Base-by-base conservation (phyloP, 1,284 basidiomycete species). In the Ceratobasidium sp. region DNA sequence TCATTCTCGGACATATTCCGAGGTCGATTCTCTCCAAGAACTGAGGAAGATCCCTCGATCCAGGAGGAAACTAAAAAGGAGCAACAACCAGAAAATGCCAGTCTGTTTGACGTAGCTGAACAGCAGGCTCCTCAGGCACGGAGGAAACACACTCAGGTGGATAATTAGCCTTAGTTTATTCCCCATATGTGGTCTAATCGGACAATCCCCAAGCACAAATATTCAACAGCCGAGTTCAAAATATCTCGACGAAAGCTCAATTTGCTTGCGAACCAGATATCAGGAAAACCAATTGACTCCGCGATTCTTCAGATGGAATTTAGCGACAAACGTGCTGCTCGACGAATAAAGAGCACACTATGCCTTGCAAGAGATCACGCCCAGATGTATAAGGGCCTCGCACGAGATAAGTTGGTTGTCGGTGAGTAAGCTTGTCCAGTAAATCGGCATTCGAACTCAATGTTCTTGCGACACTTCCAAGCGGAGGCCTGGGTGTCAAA, bases 271-370 rank as follows among this genome's bases (percentile, higher is more conserved):
- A 88, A 90, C 74, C 95, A 98, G 84, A 95, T 99, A 80, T 88
- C 93, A 10, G 92, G 94, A 17, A 92, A 95, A 81, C 95, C 96
- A 15, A 91, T 97, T 77, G 96, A 98, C 85, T 91, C 93, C 82
- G 97, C 97, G 33, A 97, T 99, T 82, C 86, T 99, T 68, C 97
- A 99, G 83, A 97, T 99, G 93, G 90, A 94, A 82, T 98, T 98
- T 84, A 94, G 92, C 80, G 91, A 96, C 83, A 98, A 98, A 85
- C 89, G 95, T 17, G 94, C 94, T 11, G 92, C 94, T 76, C 89
- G 87, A 60, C 90, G 95, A 78, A 90, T 99, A 76, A 92, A 95
- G 88, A 93, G 91, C 80, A 96, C 96, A 87, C 88, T 99, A 61
- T 92, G 90, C 5, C 89, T 94, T 3, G 97, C 96, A 10, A 92